Conservation (phyloP, 2,329 filamentous ascomycete genomes). For the Colletotrichum aenigma region DNA sequence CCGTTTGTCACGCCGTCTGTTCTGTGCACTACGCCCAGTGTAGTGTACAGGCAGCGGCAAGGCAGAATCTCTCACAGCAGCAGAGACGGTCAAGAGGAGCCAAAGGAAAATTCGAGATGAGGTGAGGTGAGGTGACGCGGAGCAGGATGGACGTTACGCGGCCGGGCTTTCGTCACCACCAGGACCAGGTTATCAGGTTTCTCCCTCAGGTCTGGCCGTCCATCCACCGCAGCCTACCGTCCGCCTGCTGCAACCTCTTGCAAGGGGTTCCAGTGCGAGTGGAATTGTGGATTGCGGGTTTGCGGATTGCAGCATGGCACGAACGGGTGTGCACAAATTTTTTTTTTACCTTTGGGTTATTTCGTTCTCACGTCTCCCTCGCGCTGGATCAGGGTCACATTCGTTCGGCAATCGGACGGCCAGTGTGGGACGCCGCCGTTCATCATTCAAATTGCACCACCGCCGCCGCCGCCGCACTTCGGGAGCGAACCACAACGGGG, state of each 20-base stretch:
- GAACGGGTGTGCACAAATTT: not conserved
- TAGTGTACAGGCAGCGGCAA: not conserved
- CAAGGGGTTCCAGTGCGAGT: not conserved
- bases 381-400: not conserved
- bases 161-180: not conserved
- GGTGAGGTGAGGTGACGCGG: not conserved
- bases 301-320: not conserved
- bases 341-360: not conserved
- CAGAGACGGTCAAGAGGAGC: not conserved
- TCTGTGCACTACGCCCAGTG: not conserved
- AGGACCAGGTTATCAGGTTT: not conserved
- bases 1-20: not conserved
- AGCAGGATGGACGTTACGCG: not conserved
- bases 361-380: not conserved
- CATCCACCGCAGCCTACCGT: not conserved
- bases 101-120: not conserved
- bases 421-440: not conserved
- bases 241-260: not conserved
- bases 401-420: not conserved
- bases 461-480: not conserved
- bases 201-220: not conserved
- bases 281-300: not conserved
- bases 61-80: not conserved
- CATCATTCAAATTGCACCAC: not conserved
- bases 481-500: not conserved